Base-by-base conservation (phyloP, 352 stramenopile genomes). In the Globisporangium middletonii region DNA sequence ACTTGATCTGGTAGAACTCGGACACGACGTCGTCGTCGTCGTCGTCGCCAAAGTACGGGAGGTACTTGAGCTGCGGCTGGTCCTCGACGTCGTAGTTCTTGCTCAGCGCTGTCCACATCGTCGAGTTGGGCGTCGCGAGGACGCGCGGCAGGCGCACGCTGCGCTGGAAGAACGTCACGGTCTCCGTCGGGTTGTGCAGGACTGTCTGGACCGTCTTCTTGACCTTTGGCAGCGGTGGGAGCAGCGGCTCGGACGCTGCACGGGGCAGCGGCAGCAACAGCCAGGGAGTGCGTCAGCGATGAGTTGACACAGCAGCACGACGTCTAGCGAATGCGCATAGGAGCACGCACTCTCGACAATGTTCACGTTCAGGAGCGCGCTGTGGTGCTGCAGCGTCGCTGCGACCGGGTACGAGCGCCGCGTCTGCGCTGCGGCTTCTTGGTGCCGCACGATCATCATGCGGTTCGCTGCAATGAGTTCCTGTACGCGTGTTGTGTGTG, bases 51-150 rank as follows among this genome's bases (percentile, higher is more conserved):
- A 87, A 88, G 62, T 87, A 88, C 42, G 78, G 79, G 48, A 86
- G 55, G 60, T 71, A 83, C 54, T 82, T 79, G 53, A 90, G 76
- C 53, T 89, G 68, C 18, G 79, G 79, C 62, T 97, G 79, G 66
- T 98, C 92, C 43, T 95, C 85, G 16, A 90, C 80, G 30, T 82
- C 68, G 63, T 88, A 93, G 54, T 93, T 94, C 44, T 87, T 92
- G 23, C 75, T 79, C 30, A 96, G 62, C 9, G 76, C 77, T 37
- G 82, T 92, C 82, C 82, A 92, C 82, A 89, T 90, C 28, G 73
- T 89, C 11, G 72, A 66, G 23, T 64, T 77, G n/a, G 79, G 79
- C 42, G 71, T 74, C 3, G 68, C 59, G 7, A 71, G 75, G 3
- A 89, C 60, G 38, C 67, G 66, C 16, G 79, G 79, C 45, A 92